These are phyloP conservation scores for Populus trichocarpa DNA, from an alignment of 441 rosid species.

Conservation along the genomic window DNA sequence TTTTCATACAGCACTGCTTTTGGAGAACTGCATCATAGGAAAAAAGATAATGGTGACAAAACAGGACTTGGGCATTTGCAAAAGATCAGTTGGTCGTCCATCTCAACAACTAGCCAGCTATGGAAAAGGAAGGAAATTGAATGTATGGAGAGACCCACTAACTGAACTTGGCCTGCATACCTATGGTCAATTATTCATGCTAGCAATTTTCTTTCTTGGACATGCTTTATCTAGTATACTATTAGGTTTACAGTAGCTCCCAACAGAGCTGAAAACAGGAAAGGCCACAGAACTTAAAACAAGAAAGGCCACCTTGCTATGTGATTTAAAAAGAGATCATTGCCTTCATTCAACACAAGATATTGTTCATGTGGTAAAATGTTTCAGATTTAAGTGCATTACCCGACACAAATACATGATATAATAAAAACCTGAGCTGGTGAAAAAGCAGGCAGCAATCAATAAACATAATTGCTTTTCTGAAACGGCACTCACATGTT, in stretches of 20 bases:
- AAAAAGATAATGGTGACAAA: neutral
- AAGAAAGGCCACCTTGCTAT: neutral
- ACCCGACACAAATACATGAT: neutral
- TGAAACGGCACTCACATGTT: conserved; percentile 54
- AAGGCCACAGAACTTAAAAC: neutral
- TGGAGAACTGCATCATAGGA: neutral
- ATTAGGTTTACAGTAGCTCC: neutral
- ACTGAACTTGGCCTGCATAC: neutral
- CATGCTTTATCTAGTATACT: conserved; percentile 6
- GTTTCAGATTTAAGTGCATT: neutral
- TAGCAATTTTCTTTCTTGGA: conserved; percentile 27
- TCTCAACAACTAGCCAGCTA: neutral
- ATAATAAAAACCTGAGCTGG: neutral
- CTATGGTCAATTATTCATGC: neutral
- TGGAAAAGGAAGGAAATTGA: conserved; percentile 1
- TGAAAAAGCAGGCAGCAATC: neutral
- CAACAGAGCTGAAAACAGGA: neutral
- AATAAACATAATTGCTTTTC: neutral
- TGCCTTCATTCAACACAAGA: neutral
- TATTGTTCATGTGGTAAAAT: neutral
- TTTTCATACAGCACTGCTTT: neutral
- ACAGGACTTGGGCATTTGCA: neutral
- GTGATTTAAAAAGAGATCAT: neutral
- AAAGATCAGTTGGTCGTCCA: neutral
- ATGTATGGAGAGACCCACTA: neutral